Conservation (phyloP, 179 eudicot genomes). For the Monotropa hypopitys region DNA sequence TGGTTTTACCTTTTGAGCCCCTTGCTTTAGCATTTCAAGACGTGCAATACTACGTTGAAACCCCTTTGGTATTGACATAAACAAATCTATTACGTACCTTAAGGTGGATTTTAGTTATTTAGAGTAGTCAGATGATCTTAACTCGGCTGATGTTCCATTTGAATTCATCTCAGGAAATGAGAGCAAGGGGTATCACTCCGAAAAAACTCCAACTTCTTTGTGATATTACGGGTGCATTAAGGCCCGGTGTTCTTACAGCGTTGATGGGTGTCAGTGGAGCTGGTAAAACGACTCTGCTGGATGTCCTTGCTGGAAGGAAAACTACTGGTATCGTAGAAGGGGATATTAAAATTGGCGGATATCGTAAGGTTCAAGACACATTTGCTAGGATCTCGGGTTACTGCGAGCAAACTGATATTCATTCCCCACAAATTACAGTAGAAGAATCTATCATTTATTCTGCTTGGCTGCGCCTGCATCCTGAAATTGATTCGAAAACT, state of each 20-base stretch:
- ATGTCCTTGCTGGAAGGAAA: conserved; percentile 65
- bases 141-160: neutral
- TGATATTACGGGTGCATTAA: conserved; percentile 41
- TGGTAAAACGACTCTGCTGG: conserved; percentile 63
- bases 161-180: conserved; percentile 35
- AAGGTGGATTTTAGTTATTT: neutral
- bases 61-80: conserved; percentile 41
- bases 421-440: conserved; percentile 55
- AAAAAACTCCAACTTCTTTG: conserved; percentile 38
- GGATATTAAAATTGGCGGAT: conserved; percentile 49
- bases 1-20: conserved; percentile 66
- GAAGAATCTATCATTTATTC: conserved; percentile 60
- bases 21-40: conserved; percentile 47
- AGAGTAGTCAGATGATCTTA: neutral
- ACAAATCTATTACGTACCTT: neutral
- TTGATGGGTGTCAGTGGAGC: conserved; percentile 63
- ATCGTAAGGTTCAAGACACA: conserved; percentile 48
- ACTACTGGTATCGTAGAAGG: conserved; percentile 54
- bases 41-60: conserved; percentile 57
- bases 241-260: conserved; percentile 55
- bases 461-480: conserved; percentile 54
- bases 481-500: conserved; percentile 31
- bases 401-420: conserved; percentile 58
- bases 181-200: conserved; percentile 29
- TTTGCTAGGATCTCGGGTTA: conserved; percentile 59